Percentiles rank a stretch among this genome's conserved stretches.
Evolutionary conservation across 495 filamentous ascomycete species (phyloP).

Genomic region (Platismatia glauca): DNA sequence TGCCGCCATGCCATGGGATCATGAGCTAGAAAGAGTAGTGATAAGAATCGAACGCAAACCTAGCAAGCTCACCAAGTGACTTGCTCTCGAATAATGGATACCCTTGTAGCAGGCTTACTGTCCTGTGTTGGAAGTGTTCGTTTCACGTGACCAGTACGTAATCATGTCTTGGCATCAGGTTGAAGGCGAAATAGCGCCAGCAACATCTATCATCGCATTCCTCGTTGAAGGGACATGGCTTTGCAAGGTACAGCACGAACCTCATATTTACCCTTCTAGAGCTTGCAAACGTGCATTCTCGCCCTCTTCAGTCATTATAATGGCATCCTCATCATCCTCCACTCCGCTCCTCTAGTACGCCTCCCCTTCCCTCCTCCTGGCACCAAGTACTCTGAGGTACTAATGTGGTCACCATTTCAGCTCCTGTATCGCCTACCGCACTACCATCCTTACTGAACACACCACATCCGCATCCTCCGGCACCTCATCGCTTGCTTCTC

Average conservation of each 20-base stretch:
- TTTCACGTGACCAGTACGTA: neutral
- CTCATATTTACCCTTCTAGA: neutral
- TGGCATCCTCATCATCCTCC: constrained; percentile 25
- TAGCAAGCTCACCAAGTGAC: too few relatives aligned
- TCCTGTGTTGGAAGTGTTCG: too few relatives aligned
- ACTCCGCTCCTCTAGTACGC: constrained; percentile 26
- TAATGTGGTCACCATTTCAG: constrained; percentile 8
- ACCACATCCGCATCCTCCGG: constrained; percentile 63
- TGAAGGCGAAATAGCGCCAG: neutral
- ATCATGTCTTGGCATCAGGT: constrained; percentile 4
- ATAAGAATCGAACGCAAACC: too few relatives aligned
- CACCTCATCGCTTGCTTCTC: constrained; percentile 69
- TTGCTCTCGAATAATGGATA: too few relatives aligned
- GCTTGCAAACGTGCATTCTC: neutral
- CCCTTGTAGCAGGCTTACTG: too few relatives aligned
- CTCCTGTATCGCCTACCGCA: constrained; percentile 31
- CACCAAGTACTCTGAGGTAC: too few relatives aligned
- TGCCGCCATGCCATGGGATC: too few relatives aligned
- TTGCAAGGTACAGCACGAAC: neutral
- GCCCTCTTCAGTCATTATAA: constrained; percentile 4
- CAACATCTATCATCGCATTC: neutral
- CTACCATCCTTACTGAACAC: constrained; percentile 87
- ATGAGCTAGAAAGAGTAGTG: too few relatives aligned
- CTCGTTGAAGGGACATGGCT: neutral
- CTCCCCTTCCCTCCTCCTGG: neutral